These are phyloP conservation scores for Xerocomus spinulosus DNA, from an alignment of 768 basidiomycete genomes.

Conservation along the genomic window DNA sequence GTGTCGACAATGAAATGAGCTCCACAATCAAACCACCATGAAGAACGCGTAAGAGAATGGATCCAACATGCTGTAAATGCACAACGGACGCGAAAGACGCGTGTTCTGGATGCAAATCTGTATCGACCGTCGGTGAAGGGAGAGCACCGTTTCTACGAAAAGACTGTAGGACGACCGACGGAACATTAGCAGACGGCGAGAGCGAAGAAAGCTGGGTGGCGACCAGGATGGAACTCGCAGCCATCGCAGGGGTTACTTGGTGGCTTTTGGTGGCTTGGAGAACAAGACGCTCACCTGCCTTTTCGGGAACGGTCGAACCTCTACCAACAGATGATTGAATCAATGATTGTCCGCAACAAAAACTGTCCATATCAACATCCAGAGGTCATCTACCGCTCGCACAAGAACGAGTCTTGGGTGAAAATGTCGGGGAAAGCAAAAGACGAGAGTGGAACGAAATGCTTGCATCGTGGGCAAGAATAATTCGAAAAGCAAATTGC, in stretches of 20 bases:
- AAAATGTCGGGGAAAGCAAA: background rate
- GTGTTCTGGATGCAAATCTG: conserved; percentile 60
- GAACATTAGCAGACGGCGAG: conserved; percentile 47
- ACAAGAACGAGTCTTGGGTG: background rate
- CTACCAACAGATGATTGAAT: background rate
- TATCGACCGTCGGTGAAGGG: conserved; percentile 36
- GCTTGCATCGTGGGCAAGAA: background rate
- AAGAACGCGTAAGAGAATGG: conserved; percentile 69
- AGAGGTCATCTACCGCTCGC: too few species aligned
- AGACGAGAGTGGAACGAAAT: background rate
- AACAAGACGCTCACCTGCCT: conserved; percentile 11
- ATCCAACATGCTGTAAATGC: conserved; percentile 53
- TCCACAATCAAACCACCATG: conserved; percentile 73
- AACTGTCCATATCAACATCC: too few species aligned
- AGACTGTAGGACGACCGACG: conserved; percentile 54
- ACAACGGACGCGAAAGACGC: conserved; percentile 60
- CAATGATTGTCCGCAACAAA: background rate
- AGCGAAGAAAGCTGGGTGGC: conserved; percentile 64
- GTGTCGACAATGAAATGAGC: conserved; percentile 65
- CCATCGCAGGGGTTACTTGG: conserved; percentile 20
- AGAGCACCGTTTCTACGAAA: conserved; percentile 51
- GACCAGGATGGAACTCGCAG: conserved; percentile 37
- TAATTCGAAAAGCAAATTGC: background rate
- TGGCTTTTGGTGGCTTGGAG: background rate
- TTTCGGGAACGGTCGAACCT: conserved; percentile 18